These are phyloP conservation scores for Pyrenophora tritici-repentis DNA, from an alignment of 2,329 filamentous ascomycete species.

Conservation along the genomic window DNA sequence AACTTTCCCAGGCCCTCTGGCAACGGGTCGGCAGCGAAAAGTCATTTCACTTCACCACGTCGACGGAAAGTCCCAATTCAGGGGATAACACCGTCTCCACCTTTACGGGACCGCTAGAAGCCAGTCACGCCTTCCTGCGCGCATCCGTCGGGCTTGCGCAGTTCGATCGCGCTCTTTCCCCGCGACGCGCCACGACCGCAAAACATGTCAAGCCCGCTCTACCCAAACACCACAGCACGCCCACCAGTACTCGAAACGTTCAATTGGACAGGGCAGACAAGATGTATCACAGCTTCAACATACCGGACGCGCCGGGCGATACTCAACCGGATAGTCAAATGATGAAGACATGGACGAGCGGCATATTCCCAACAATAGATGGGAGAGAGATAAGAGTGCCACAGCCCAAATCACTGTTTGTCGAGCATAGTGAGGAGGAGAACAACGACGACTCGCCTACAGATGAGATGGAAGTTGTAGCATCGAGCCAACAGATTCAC, in stretches of 20 bases:
- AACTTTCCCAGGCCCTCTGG: constrained; percentile 44
- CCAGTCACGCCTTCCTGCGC: constrained; percentile 16
- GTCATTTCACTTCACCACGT: constrained; percentile 31
- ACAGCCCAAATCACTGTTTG: constrained; percentile 27
- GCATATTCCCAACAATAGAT: constrained; percentile 21
- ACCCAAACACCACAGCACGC: constrained; percentile 38
- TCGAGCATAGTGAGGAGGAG: constrained; percentile 21
- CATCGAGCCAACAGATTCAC: constrained; percentile 35
- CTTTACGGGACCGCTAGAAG: constrained; percentile 10
- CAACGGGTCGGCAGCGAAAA: constrained; percentile 38
- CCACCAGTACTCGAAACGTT: constrained; percentile 29
- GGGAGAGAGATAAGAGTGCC: constrained; percentile 5
- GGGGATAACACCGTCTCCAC: constrained; percentile 15
- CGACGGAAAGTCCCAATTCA: constrained; percentile 25
- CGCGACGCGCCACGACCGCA: constrained; percentile 37
- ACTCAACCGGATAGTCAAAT: constrained; percentile 56
- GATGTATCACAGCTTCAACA: constrained; percentile 48
- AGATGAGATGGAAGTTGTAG: constrained; percentile 26
- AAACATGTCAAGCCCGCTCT: constrained; percentile 40
- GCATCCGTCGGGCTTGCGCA: constrained; percentile 17
- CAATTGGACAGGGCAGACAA: constrained; percentile 25
- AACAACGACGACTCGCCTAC: constrained; percentile 22
- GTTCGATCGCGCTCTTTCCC: constrained; percentile 19
- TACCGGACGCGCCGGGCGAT: constrained; percentile 48
- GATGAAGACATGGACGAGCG: constrained; percentile 49